phyloP scores from a whole-genome alignment of 2,329 filamentous ascomycete species.

The Penicillium sp. region DNA sequence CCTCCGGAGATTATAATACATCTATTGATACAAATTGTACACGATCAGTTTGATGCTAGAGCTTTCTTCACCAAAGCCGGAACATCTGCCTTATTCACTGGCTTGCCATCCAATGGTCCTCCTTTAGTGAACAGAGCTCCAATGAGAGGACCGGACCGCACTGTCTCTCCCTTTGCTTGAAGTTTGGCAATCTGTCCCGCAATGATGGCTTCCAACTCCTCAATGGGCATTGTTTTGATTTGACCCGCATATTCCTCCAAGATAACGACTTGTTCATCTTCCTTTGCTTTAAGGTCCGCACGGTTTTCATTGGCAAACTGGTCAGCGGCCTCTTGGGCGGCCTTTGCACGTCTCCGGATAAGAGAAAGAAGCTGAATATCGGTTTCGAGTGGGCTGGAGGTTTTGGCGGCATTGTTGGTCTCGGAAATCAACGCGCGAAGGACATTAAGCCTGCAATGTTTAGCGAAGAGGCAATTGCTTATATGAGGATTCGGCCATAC shows the following conservation, averaged over 20 bases:
- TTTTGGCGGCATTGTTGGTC: slow-evolving; percentile 50
- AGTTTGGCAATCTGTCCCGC: slow-evolving; percentile 36
- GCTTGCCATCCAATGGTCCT: slow-evolving; percentile 46
- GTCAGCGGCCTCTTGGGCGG: slow-evolving; percentile 39
- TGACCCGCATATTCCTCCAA: slow-evolving; percentile 47
- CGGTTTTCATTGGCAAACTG: slow-evolving; percentile 44
- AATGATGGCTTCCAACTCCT: slow-evolving; percentile 43
- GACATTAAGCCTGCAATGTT: slow-evolving; percentile 44
- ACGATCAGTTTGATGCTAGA: slow-evolving; percentile 14
- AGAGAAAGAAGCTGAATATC: slow-evolving; percentile 49
- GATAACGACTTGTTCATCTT: slow-evolving; percentile 45
- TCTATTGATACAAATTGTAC: slow-evolving; percentile 8
- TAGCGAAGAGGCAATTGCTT: not conserved
- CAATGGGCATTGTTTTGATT: slow-evolving; percentile 42
- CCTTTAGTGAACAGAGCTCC: slow-evolving; percentile 44
- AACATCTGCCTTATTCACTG: slow-evolving; percentile 43
- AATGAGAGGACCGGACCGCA: slow-evolving; percentile 40
- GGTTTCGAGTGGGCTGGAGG: slow-evolving; percentile 45
- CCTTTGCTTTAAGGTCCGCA: slow-evolving; percentile 46
- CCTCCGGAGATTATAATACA: not conserved
- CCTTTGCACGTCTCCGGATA: slow-evolving; percentile 45
- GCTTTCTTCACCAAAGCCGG: slow-evolving; percentile 41
- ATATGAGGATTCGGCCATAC: slow-evolving; percentile 24
- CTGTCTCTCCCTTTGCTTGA: slow-evolving; percentile 36
- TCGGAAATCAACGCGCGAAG: slow-evolving; percentile 51